A percentile compares a stretch with the other conserved stretches of the same genome.
These are phyloP conservation scores for Chamaecrista fasciculata DNA, from an alignment of 306 rosid genomes.

Conservation along the genomic window DNA sequence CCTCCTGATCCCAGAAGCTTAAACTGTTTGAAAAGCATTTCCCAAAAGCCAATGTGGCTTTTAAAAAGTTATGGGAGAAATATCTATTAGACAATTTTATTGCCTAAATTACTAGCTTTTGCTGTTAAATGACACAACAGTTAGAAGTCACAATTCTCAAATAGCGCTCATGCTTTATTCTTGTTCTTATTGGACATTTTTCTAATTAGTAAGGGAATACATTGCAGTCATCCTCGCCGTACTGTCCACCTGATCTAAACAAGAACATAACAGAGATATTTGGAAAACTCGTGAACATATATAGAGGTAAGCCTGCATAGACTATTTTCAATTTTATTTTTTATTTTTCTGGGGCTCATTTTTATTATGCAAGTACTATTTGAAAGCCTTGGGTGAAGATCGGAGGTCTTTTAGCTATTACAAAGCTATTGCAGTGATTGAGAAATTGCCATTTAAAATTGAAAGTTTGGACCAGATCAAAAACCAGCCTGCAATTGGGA, in stretches of 20 bases:
- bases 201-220: conserved; percentile 20
- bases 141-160: background rate
- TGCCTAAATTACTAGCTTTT: background rate
- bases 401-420: conserved; percentile 90
- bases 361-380: conserved; percentile 31
- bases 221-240: conserved; percentile 53
- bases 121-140: background rate
- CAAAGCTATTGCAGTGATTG: conserved; percentile 85
- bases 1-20: background rate
- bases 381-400: conserved; percentile 87
- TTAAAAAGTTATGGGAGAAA: background rate
- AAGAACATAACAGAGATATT: conserved; percentile 76
- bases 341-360: conserved; percentile 24
- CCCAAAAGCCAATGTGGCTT: background rate
- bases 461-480: conserved; percentile 71
- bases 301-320: conserved; percentile 59
- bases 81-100: background rate
- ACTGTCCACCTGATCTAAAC: conserved; percentile 82
- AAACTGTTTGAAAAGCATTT: background rate
- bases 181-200: conserved; percentile 20
- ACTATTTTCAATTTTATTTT: background rate
- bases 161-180: conserved; percentile 8
- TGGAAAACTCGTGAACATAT: conserved; percentile 82
- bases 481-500: conserved; percentile 77
- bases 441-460: conserved; percentile 77